Conservation (phyloP, 2,329 filamentous ascomycete genomes). For the Magnaporthiopsis poae region DNA sequence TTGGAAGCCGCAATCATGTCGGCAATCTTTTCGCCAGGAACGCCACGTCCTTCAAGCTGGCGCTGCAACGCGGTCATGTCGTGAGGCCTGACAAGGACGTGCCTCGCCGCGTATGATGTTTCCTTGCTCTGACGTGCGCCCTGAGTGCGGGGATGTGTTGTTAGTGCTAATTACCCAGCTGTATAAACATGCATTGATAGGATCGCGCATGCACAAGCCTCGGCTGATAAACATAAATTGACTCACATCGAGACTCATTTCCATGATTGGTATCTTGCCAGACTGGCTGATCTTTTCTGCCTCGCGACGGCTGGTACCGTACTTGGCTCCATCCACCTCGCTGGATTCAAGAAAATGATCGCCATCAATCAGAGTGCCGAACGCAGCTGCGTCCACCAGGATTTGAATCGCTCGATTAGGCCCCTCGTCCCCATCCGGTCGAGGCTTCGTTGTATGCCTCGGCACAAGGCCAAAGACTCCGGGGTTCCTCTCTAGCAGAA, state of each 20-base stretch:
- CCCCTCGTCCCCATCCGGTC: slow-evolving; percentile 36
- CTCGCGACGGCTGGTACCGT: slow-evolving; percentile 46
- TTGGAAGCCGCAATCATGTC: slow-evolving; percentile 30
- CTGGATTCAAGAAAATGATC: slow-evolving; percentile 50
- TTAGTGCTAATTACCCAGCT: not conserved
- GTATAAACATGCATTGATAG: not conserved
- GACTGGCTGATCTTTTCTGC: slow-evolving; percentile 41
- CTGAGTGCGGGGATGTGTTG: slow-evolving; percentile 21
- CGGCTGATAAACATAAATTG: not conserved
- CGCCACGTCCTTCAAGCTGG: slow-evolving; percentile 31
- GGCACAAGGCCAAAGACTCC: slow-evolving; percentile 53
- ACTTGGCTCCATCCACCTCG: slow-evolving; percentile 37
- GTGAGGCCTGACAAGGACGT: slow-evolving; percentile 41
- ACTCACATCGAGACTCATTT: slow-evolving; percentile 43
- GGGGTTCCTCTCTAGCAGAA: slow-evolving; percentile 53
- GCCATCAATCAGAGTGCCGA: slow-evolving; percentile 48
- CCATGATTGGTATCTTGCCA: slow-evolving; percentile 51
- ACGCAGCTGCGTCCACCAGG: slow-evolving; percentile 46
- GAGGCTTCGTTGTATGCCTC: slow-evolving; percentile 44
- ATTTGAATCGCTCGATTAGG: slow-evolving; percentile 35
- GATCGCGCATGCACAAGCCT: slow-evolving; percentile 5
- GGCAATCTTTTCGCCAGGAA: slow-evolving; percentile 37
- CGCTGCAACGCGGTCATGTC: slow-evolving; percentile 26
- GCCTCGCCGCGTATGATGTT: slow-evolving; percentile 45
- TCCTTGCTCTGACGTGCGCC: slow-evolving; percentile 48